phyloP scores from a whole-genome alignment of 148 eudicot genomes.

The Cornus florida region DNA sequence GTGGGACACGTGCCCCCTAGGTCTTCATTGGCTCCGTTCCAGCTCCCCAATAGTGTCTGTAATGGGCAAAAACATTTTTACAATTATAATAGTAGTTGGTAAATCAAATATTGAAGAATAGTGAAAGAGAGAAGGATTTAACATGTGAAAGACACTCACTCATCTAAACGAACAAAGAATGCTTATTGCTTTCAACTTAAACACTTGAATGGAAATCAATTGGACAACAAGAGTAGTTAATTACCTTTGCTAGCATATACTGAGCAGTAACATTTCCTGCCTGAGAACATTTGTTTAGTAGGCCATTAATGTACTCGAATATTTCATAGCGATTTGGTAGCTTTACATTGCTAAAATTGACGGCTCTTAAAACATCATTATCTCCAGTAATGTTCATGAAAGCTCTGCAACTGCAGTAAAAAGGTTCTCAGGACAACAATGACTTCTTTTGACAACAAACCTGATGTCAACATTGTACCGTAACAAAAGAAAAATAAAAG shows the following conservation, averaged over 20 bases:
- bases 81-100: neutral
- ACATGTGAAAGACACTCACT: neutral
- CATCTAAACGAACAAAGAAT: neutral
- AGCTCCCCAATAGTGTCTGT: neutral
- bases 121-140: neutral
- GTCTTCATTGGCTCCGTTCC: too few relatives aligned
- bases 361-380: slow-evolving; percentile 5
- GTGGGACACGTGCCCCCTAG: too few relatives aligned
- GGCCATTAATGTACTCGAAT: slow-evolving; percentile 2
- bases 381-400: neutral
- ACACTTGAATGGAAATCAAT: neutral
- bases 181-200: neutral
- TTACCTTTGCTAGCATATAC: slow-evolving; percentile 13
- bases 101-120: neutral
- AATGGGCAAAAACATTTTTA: too few relatives aligned
- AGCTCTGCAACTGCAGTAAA: neutral
- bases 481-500: too few relatives aligned
- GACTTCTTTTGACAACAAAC: neutral
- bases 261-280: slow-evolving; percentile 5
- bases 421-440: neutral
- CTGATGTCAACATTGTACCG: too few relatives aligned
- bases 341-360: neutral
- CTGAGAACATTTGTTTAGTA: slow-evolving; percentile 1
- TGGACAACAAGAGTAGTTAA: neutral
- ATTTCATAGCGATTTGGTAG: neutral